phyloP scores from a whole-genome alignment of 805 yeast genomes.

The Yarrowia porcina region DNA sequence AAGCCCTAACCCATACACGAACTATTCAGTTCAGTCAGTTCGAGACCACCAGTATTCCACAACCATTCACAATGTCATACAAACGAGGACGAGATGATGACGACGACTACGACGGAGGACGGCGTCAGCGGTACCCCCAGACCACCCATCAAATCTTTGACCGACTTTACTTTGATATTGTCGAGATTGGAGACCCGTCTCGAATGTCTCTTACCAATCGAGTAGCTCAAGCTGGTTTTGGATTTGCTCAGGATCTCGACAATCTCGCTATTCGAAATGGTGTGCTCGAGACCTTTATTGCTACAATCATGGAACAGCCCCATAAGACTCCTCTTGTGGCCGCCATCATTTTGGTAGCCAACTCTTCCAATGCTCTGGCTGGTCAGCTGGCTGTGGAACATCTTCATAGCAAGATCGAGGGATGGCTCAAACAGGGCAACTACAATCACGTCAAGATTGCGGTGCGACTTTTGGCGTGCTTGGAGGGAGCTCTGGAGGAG shows the following conservation, averaged over 20 bases:
- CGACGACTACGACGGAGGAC: background rate
- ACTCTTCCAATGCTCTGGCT: conserved; percentile 58
- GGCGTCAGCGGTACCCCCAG: background rate
- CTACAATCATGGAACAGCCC: conserved; percentile 82
- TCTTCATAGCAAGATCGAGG: conserved; percentile 62
- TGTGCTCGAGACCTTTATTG: conserved; percentile 59
- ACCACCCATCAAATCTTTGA: conserved; percentile 10
- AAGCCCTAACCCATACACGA: no score
- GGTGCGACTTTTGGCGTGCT: conserved; percentile 63
- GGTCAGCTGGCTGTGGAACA: conserved; percentile 68
- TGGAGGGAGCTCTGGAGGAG: conserved; percentile 55
- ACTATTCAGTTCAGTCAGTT: no score
- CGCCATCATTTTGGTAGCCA: conserved; percentile 61
- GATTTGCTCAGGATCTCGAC: conserved; percentile 46
- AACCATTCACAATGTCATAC: background rate
- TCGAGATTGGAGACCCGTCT: conserved; percentile 59
- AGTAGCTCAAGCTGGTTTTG: conserved; percentile 39
- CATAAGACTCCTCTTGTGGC: conserved; percentile 77
- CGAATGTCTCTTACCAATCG: conserved; percentile 31
- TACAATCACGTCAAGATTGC: conserved; percentile 71
- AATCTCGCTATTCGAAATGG: conserved; percentile 57
- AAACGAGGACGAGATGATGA: conserved; percentile 18
- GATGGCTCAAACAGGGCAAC: conserved; percentile 45
- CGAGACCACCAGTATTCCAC: no score
- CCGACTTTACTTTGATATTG: conserved; percentile 43